A percentile compares a stretch with the other conserved stretches of the same genome.
Conservation (phyloP, 1,284 basidiomycete genomes). For the Cryptococcus hybrid region DNA sequence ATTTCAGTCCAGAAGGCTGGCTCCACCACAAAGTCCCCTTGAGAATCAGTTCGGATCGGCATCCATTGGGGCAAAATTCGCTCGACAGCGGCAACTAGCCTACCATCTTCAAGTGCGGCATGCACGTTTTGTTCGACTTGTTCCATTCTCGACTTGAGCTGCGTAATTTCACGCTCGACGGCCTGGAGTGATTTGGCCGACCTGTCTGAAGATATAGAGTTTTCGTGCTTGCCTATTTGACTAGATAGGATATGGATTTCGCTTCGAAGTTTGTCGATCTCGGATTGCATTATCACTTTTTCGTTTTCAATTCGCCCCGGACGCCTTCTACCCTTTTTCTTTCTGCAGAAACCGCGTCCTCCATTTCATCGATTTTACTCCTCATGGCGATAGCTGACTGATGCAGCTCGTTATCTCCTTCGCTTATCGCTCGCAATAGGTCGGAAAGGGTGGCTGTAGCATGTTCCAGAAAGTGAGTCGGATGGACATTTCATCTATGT, state of each 20-base stretch:
- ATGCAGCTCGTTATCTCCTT: slow-evolving; percentile 13
- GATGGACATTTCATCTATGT: slow-evolving; percentile 65
- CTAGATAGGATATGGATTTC: slow-evolving; percentile 59
- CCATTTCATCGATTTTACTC: slow-evolving; percentile 52
- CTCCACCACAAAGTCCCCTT: slow-evolving; percentile 50
- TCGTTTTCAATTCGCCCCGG: slow-evolving; percentile 9
- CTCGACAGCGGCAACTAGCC: slow-evolving; percentile 45
- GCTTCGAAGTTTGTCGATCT: slow-evolving; percentile 48
- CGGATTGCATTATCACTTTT: slow-evolving; percentile 10
- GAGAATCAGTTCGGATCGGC: slow-evolving; percentile 46
- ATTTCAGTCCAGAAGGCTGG: slow-evolving; percentile 54
- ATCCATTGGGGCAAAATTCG: slow-evolving; percentile 48
- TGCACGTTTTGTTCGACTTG: slow-evolving; percentile 61
- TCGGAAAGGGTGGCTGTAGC: slow-evolving; percentile 39
- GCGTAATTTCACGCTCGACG: slow-evolving; percentile 22
- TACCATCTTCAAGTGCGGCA: slow-evolving; percentile 38
- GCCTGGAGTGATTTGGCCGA: slow-evolving; percentile 9
- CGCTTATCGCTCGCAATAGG: slow-evolving; percentile 16
- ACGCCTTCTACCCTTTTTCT: slow-evolving; percentile 16
- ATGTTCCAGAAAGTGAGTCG: slow-evolving; percentile 56
- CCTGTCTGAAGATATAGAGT: not conserved
- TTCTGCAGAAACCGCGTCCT: slow-evolving; percentile 58
- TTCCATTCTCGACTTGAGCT: slow-evolving; percentile 56
- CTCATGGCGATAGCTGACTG: slow-evolving; percentile 11
- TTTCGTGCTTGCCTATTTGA: slow-evolving; percentile 44